Evolutionary conservation across 2,329 filamentous ascomycete genomes (phyloP).

Genomic region (Penicillium sp.): DNA sequence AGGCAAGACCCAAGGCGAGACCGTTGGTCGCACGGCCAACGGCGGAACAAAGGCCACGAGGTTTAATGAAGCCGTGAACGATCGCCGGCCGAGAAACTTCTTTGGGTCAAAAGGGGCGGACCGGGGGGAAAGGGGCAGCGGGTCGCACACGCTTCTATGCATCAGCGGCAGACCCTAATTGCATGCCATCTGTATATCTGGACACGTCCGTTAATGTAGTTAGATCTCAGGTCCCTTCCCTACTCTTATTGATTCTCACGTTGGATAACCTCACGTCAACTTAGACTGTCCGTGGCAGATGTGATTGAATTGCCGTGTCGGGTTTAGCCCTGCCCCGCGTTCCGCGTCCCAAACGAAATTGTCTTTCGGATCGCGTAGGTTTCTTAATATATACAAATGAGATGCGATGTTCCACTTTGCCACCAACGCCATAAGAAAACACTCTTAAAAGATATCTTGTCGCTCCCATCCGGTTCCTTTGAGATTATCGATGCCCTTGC

Average conservation of each 20-base stretch:
- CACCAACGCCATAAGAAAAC: neutral
- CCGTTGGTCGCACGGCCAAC: constrained; percentile 15
- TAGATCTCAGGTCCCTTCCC: neutral
- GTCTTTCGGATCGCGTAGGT: neutral
- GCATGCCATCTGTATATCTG: too few relatives aligned
- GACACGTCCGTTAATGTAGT: too few relatives aligned
- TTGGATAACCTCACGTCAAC: neutral
- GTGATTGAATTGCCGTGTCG: constrained; percentile 20
- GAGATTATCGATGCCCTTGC: constrained; percentile 63
- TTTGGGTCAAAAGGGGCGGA: constrained; percentile 25
- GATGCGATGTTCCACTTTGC: constrained; percentile 1
- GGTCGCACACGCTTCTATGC: neutral
- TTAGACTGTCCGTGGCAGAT: neutral
- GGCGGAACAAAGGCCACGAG: constrained; percentile 16
- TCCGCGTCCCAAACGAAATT: constrained; percentile 12
- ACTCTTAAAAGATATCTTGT: constrained; percentile 64
- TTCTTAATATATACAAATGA: neutral
- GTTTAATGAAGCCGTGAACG: constrained; percentile 23
- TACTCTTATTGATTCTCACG: neutral
- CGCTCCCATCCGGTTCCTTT: constrained; percentile 78
- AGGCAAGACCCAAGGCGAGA: neutral
- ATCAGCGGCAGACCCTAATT: neutral
- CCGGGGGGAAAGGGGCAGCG: constrained; percentile 16
- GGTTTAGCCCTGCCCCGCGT: constrained; percentile 27
- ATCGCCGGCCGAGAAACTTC: constrained; percentile 26